phyloP scores from a whole-genome alignment of 192 early-diverging fungal species.

The Umbelopsis ramanniana region DNA sequence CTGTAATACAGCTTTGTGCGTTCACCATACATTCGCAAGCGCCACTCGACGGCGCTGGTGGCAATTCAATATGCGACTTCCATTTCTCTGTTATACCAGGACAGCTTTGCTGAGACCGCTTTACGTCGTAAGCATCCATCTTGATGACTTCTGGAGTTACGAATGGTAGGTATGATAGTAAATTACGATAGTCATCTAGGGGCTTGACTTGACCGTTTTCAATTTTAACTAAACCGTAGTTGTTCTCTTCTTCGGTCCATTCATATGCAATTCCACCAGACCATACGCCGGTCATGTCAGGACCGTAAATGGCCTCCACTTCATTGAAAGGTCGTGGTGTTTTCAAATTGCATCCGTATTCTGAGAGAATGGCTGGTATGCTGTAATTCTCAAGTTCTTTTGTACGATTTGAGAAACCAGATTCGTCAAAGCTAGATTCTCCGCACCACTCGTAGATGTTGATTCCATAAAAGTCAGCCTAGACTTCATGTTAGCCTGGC shows the following conservation, averaged over 20 bases:
- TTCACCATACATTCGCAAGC: slow-evolving; percentile 67
- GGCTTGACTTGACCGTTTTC: slow-evolving; percentile 34
- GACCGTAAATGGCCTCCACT: slow-evolving; percentile 66
- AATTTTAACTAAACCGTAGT: slow-evolving; percentile 70
- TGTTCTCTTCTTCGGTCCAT: slow-evolving; percentile 72
- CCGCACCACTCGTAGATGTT: slow-evolving; percentile 84
- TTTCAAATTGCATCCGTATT: slow-evolving; percentile 75
- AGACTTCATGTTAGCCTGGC: background rate
- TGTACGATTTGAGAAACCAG: slow-evolving; percentile 66
- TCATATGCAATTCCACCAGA: slow-evolving; percentile 76
- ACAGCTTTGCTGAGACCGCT: slow-evolving; percentile 25
- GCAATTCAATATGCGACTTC: slow-evolving; percentile 54
- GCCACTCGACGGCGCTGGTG: slow-evolving; percentile 60
- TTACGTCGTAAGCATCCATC: slow-evolving; percentile 54
- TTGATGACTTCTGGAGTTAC: slow-evolving; percentile 56
- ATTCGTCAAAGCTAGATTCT: slow-evolving; percentile 54
- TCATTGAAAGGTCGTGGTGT: slow-evolving; percentile 70
- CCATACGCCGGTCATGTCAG: slow-evolving; percentile 65
- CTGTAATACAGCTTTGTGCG: slow-evolving; percentile 49
- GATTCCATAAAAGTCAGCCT: slow-evolving; percentile 71
- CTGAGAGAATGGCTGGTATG: slow-evolving; percentile 67
- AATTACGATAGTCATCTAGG: slow-evolving; percentile 62
- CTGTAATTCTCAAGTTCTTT: slow-evolving; percentile 57
- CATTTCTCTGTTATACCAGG: slow-evolving; percentile 50
- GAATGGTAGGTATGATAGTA: slow-evolving; percentile 56